A percentile compares a stretch with the other conserved stretches of the same genome.
These are phyloP conservation scores for Exophiala mesophila DNA, from an alignment of 2,329 filamentous ascomycete genomes.

Conservation along the genomic window DNA sequence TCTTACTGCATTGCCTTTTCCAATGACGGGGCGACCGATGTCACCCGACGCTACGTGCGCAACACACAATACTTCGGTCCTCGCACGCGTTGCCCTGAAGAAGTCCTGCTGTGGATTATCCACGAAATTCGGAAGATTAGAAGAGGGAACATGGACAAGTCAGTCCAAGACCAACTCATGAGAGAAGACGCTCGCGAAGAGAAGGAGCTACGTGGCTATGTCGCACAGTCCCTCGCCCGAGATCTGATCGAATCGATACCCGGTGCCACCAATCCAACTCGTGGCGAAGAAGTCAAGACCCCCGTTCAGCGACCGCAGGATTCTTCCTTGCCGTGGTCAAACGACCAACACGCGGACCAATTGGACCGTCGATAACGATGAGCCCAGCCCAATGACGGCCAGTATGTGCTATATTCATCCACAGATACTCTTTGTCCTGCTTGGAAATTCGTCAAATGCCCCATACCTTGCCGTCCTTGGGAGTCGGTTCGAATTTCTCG, in stretches of 20 bases:
- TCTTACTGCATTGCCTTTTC: conserved; percentile 97
- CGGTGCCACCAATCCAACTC: conserved; percentile 22
- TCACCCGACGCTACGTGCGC: conserved; percentile 61
- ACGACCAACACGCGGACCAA: conserved; percentile 14
- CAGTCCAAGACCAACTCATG: conserved; percentile 56
- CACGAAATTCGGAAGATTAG: conserved; percentile 84
- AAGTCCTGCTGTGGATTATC: conserved; percentile 84
- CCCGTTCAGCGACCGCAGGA: conserved; percentile 32
- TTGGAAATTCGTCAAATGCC: no score
- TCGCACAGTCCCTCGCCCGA: conserved; percentile 41
- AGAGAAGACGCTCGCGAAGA: conserved; percentile 48
- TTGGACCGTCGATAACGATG: conserved; percentile 5
- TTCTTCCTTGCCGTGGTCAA: conserved; percentile 17
- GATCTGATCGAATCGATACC: conserved; percentile 43
- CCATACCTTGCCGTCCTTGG: no score
- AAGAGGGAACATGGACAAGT: conserved; percentile 77
- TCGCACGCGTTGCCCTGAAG: conserved; percentile 76
- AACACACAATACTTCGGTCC: conserved; percentile 54
- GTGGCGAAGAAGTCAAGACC: conserved; percentile 39
- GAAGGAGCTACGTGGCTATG: conserved; percentile 42
- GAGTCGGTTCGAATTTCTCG: no score
- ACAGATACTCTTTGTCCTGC: no score
- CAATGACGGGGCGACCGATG: conserved; percentile 70
- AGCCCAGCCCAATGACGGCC: neutral
- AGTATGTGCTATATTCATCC: neutral